A percentile compares a stretch with the other conserved stretches of the same genome.
These are phyloP conservation scores for Triticum aestivum DNA, from an alignment of 176 grass and related monocot genomes.

Conservation along the genomic window DNA sequence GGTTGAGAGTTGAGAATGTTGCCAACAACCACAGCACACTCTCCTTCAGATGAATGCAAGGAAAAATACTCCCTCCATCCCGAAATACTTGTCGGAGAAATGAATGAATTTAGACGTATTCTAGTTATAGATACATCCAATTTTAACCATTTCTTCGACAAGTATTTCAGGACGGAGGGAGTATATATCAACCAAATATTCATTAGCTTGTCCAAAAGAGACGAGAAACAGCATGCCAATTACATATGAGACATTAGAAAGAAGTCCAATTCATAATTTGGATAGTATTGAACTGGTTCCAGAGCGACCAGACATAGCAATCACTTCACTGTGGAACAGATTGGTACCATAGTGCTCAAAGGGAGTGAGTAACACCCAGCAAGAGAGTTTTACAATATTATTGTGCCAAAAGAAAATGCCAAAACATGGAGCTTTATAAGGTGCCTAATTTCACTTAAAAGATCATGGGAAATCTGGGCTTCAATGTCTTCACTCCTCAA, in stretches of 20 bases:
- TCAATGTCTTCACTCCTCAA: slow-evolving; percentile 51
- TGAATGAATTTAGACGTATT: no score
- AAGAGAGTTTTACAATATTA: slow-evolving; percentile 36
- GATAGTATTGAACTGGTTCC: slow-evolving; percentile 6
- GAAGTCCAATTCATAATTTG: not conserved
- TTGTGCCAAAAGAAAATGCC: slow-evolving; percentile 24
- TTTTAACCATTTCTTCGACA: no score
- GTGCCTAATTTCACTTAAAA: slow-evolving; percentile 6
- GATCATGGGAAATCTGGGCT: not conserved
- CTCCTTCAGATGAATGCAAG: no score
- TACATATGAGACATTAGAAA: not conserved
- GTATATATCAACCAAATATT: not conserved
- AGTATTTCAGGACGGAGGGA: no score
- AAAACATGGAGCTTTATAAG: slow-evolving; percentile 13
- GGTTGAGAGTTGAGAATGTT: no score
- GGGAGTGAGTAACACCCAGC: slow-evolving; percentile 5
- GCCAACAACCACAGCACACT: no score
- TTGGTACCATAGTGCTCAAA: slow-evolving; percentile 2
- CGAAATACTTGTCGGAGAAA: no score
- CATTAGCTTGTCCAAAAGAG: not conserved
- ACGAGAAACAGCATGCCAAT: not conserved
- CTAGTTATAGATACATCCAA: no score
- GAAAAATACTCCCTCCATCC: no score
- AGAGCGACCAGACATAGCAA: not conserved
- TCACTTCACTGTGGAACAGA: slow-evolving; percentile 16